phyloP scores from a whole-genome alignment of 768 basidiomycete species.

The Boletus rubropictus region DNA sequence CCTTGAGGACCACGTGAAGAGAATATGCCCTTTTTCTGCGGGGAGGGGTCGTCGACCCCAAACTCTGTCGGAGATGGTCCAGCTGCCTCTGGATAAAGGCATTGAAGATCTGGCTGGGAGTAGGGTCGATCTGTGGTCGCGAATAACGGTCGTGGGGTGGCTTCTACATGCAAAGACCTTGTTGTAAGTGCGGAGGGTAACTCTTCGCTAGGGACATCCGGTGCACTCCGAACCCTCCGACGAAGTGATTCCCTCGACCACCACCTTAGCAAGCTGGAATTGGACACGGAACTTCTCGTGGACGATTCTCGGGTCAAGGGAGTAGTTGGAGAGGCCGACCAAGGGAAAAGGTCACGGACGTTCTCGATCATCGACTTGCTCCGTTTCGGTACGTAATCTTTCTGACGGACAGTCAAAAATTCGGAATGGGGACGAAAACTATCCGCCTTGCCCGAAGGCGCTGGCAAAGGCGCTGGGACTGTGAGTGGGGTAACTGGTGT shows the following conservation, averaged over 20 bases:
- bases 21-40: slow-evolving; percentile 9
- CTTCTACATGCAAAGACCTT: slow-evolving; percentile 21
- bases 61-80: slow-evolving; percentile 19
- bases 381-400: slow-evolving; percentile 35
- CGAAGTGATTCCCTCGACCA: slow-evolving; percentile 48
- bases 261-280: slow-evolving; percentile 37
- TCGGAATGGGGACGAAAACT: slow-evolving; percentile 24
- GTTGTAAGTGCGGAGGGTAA: slow-evolving; percentile 24
- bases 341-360: slow-evolving; percentile 56
- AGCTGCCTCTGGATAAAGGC: slow-evolving; percentile 15
- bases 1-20: slow-evolving; percentile 20
- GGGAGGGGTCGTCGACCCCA: slow-evolving; percentile 14
- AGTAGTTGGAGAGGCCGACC: slow-evolving; percentile 37
- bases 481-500: slow-evolving; percentile 23
- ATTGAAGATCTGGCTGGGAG: slow-evolving; percentile 30
- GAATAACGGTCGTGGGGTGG: slow-evolving; percentile 6
- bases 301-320: slow-evolving; percentile 27
- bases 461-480: slow-evolving; percentile 11
- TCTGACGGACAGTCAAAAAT: slow-evolving; percentile 20
- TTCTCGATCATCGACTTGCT: slow-evolving; percentile 56
- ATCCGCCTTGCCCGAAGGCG: slow-evolving; percentile 9
- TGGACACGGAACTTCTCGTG: slow-evolving; percentile 24
- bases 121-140: slow-evolving; percentile 20
- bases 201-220: slow-evolving; percentile 36
- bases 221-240: slow-evolving; percentile 48